phyloP scores from a whole-genome alignment of 2,329 filamentous ascomycete genomes.

The Monilinia vaccinii-corymbosi region DNA sequence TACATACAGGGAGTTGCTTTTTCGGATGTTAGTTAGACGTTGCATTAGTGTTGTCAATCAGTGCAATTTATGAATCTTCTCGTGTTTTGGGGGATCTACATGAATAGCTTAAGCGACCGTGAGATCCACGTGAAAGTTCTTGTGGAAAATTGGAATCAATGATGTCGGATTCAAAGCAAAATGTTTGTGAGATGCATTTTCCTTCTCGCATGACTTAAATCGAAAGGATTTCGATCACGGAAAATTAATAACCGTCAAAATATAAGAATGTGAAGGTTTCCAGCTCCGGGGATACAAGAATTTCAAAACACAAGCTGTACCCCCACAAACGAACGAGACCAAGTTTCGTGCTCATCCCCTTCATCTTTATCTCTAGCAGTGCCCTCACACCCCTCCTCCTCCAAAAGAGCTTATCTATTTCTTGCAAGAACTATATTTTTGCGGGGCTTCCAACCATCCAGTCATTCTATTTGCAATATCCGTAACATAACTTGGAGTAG shows the following conservation, averaged over 20 bases:
- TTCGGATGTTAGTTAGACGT: too few species aligned
- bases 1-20: too few species aligned
- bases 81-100: too few species aligned
- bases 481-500: conserved; percentile 26
- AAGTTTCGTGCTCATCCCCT: background rate
- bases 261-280: background rate
- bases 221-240: background rate
- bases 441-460: conserved; percentile 6
- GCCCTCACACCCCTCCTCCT: too few species aligned
- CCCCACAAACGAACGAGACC: background rate
- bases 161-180: too few species aligned
- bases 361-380: background rate
- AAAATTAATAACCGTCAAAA: background rate
- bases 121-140: too few species aligned
- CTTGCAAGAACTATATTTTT: background rate
- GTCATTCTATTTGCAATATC: conserved; percentile 26
- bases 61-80: too few species aligned
- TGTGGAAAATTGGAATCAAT: too few species aligned
- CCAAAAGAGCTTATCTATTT: background rate
- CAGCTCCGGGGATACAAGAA: background rate
- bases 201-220: background rate
- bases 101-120: too few species aligned
- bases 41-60: too few species aligned
- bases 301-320: too few species aligned
- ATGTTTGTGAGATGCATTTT: too few species aligned